phyloP scores from a whole-genome alignment of 2,329 filamentous ascomycete species.

The Hansfordia pulvinata region DNA sequence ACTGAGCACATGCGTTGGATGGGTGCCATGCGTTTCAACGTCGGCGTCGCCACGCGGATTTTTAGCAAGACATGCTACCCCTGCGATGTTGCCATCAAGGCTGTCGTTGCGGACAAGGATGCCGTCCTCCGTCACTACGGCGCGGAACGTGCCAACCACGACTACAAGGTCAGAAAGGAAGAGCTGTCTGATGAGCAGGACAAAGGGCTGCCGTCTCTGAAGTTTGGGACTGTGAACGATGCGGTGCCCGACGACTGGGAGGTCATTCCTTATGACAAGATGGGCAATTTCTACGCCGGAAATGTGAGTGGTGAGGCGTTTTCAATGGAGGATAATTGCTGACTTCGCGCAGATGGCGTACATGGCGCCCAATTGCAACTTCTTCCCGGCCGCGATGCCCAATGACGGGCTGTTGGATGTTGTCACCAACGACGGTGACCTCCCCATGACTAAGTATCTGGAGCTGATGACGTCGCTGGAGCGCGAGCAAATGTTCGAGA shows the following conservation, averaged over 20 bases:
- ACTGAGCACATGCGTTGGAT: conserved; percentile 93
- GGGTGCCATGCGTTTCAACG: conserved; percentile 73
- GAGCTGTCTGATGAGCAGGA: conserved; percentile 21
- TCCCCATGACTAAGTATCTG: conserved; percentile 52
- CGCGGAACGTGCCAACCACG: conserved; percentile 18
- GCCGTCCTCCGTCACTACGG: conserved; percentile 63
- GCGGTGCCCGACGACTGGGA: conserved; percentile 68
- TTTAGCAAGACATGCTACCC: conserved; percentile 70
- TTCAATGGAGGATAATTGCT: too few species aligned
- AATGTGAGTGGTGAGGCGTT: conserved; percentile 50
- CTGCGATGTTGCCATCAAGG: conserved; percentile 75
- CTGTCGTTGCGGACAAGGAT: conserved; percentile 64
- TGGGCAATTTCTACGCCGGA: conserved; percentile 88
- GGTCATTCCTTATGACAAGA: conserved; percentile 55
- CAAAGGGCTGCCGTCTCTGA: conserved; percentile 60
- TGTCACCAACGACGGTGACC: conserved; percentile 64
- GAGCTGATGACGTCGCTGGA: conserved; percentile 61
- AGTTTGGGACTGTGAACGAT: conserved; percentile 70
- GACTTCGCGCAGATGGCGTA: conserved; percentile 69
- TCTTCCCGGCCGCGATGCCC: conserved; percentile 74
- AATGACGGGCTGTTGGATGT: conserved; percentile 81
- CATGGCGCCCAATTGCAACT: conserved; percentile 76
- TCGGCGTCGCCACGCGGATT: conserved; percentile 68
- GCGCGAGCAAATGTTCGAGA: conserved; percentile 65
- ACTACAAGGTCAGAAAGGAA: conserved; percentile 7